Conservation (phyloP, 192 early-diverging fungal genomes). For the Piromyces finnis region DNA sequence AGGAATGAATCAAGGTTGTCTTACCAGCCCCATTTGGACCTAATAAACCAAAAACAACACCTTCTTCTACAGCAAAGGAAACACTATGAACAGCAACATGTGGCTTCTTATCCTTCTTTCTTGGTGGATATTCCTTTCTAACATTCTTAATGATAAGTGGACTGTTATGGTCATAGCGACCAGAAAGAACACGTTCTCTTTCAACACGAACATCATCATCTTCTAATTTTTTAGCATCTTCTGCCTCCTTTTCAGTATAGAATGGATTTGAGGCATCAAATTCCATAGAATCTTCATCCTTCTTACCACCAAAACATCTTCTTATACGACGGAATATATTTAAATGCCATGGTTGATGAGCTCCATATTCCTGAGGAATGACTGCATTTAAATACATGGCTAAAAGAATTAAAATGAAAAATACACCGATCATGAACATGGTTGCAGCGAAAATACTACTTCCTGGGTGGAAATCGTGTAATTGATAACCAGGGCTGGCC, state of each 20-base stretch:
- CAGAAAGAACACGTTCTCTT: slow-evolving; percentile 19
- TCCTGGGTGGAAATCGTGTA: neutral
- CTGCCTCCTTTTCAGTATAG: neutral
- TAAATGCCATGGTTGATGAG: slow-evolving; percentile 43
- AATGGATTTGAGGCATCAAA: neutral
- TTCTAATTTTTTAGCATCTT: slow-evolving; percentile 7
- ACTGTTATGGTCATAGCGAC: slow-evolving; percentile 9
- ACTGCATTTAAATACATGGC: slow-evolving; percentile 2
- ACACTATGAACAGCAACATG: slow-evolving; percentile 51
- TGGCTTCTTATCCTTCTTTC: neutral
- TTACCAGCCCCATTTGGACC: slow-evolving; percentile 21
- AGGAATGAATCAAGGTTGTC: slow-evolving; percentile 47
- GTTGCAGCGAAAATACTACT: slow-evolving; percentile 37
- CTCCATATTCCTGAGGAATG: slow-evolving; percentile 45
- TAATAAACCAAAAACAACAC: slow-evolving; percentile 45
- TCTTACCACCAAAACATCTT: neutral
- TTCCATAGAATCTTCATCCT: neutral
- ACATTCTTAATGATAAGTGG: slow-evolving; percentile 37
- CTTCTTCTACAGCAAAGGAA: slow-evolving; percentile 38
- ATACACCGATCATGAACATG: slow-evolving; percentile 27
- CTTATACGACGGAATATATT: slow-evolving; percentile 2
- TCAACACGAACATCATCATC: slow-evolving; percentile 47
- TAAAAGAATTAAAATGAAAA: slow-evolving; percentile 21
- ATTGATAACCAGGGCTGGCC: neutral
- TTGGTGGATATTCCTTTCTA: slow-evolving; percentile 29